These are phyloP conservation scores for Eucalyptus microcorys DNA, from an alignment of 345 rosid species.

Conservation along the genomic window DNA sequence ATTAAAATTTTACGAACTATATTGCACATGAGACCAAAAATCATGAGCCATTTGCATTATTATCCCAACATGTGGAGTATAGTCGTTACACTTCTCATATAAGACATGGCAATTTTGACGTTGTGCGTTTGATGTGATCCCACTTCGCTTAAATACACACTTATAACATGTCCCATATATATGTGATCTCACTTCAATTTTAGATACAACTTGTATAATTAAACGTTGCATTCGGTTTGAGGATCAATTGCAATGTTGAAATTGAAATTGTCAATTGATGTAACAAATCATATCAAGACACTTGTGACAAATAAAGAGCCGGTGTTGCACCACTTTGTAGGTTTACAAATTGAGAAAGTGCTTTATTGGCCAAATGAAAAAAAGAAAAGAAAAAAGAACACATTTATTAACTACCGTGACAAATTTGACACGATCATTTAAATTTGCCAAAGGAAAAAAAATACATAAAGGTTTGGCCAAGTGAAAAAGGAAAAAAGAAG, in stretches of 20 bases:
- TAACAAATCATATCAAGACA: not conserved
- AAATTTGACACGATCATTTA: not conserved
- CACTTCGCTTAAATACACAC: not conserved
- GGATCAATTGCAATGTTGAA: not conserved
- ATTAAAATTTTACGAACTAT: no score
- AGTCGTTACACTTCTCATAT: not conserved
- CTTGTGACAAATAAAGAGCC: not conserved
- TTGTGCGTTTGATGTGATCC: not conserved
- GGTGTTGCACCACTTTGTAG: not conserved
- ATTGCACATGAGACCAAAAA: no score
- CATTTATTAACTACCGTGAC: not conserved
- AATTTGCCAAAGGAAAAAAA: not conserved
- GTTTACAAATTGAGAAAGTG: not conserved
- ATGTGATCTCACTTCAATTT: not conserved
- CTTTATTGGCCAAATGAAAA: not conserved
- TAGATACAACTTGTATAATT: not conserved
- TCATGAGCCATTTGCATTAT: no score
- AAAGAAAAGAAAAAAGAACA: not conserved
- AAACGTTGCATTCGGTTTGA: not conserved
- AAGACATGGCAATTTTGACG: not conserved
- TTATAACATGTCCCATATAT: not conserved
- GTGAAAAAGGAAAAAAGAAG: not conserved
- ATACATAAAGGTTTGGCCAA: not conserved
- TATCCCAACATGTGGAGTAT: not conserved
- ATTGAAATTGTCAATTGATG: not conserved